These are phyloP conservation scores for Blumeria graminis DNA, from an alignment of 2,329 filamentous ascomycete species.

Conservation along the genomic window DNA sequence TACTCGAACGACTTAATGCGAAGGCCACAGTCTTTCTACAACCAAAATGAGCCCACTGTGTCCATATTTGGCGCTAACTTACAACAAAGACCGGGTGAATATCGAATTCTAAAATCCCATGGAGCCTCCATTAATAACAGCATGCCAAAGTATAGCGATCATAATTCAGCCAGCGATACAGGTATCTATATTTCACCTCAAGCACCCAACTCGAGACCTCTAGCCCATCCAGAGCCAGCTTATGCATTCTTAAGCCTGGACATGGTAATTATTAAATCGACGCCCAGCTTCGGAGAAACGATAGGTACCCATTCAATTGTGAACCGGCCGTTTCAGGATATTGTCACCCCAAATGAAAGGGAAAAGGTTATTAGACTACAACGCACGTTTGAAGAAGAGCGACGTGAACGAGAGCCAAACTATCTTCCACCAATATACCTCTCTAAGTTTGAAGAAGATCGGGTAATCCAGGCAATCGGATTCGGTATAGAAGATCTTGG, in stretches of 20 bases:
- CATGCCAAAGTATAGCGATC: constrained; percentile 25
- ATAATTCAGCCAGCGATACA: constrained; percentile 23
- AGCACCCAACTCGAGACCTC: constrained; percentile 8
- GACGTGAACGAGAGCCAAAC: constrained; percentile 28
- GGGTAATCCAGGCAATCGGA: constrained; percentile 28
- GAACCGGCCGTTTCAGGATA: constrained; percentile 27
- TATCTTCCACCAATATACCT: constrained; percentile 40
- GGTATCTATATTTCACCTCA: constrained; percentile 21
- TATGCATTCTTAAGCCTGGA: constrained; percentile 31
- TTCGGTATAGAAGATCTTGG: constrained; percentile 28
- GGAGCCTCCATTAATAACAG: constrained; percentile 19
- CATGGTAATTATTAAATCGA: constrained; percentile 32
- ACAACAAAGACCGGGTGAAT: constrained; percentile 23
- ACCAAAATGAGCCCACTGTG: constrained; percentile 19
- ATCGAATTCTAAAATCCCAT: constrained; percentile 30
- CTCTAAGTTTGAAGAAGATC: constrained; percentile 24
- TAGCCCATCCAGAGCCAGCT: constrained; percentile 24
- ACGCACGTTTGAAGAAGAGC: constrained; percentile 28
- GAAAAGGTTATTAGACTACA: constrained; percentile 27
- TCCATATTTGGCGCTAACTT: constrained; percentile 20
- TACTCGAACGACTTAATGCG: constrained; percentile 15
- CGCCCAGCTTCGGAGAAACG: constrained; percentile 28
- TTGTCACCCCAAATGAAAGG: constrained; percentile 27
- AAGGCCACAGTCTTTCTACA: constrained; percentile 27
- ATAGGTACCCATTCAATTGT: constrained; percentile 24